A percentile compares a stretch with the other conserved stretches of the same genome.
Conservation (phyloP, 1,139 yeast species). For the Spencermartinsiella ligniputridi region DNA sequence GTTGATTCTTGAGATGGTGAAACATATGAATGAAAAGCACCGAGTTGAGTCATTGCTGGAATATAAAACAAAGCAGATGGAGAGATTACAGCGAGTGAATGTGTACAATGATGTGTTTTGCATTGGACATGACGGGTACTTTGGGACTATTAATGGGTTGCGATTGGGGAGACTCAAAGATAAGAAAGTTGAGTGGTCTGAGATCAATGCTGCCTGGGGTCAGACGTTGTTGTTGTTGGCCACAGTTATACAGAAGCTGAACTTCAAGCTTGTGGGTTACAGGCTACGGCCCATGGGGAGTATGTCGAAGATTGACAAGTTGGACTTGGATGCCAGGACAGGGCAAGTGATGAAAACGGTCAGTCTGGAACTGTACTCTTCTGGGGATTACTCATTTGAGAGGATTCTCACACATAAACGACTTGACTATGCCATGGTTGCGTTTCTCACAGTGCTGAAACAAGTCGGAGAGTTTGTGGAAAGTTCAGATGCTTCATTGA, state of each 20-base stretch:
- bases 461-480: conserved; percentile 53
- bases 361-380: conserved; percentile 48
- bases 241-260: conserved; percentile 57
- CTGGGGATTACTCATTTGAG: conserved; percentile 66
- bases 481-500: conserved; percentile 50
- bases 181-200: conserved; percentile 74
- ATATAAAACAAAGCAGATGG: conserved; percentile 58
- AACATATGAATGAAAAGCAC: conserved; percentile 50
- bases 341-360: conserved; percentile 35
- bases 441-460: conserved; percentile 57
- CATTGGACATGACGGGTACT: conserved; percentile 76
- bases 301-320: conserved; percentile 68
- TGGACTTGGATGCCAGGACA: conserved; percentile 37
- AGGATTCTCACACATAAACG: conserved; percentile 65
- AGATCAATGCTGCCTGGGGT: conserved; percentile 89
- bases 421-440: conserved; percentile 73
- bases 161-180: conserved; percentile 64
- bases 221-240: conserved; percentile 68
- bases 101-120: conserved; percentile 78
- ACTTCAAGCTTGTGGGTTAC: conserved; percentile 54
- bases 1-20: conserved; percentile 46
- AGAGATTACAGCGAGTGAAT: conserved; percentile 65
- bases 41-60: conserved; percentile 61
- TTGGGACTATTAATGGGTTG: conserved; percentile 84
- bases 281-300: conserved; percentile 80